Evolutionary conservation across 2,329 filamentous ascomycete species (phyloP).

Genomic region (Fusarium devonianum): DNA sequence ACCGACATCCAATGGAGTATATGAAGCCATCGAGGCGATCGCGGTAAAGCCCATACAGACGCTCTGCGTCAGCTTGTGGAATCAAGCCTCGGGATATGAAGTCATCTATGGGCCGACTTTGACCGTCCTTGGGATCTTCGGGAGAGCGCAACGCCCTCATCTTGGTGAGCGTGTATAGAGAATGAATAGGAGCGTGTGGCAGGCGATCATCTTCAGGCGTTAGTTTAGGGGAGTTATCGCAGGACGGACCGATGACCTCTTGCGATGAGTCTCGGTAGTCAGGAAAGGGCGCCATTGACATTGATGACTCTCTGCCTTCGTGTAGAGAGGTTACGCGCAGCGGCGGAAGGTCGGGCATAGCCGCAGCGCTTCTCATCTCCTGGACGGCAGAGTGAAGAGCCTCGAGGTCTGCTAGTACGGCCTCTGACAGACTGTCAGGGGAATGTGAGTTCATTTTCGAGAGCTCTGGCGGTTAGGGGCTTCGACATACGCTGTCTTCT

Average conservation of each 20-base stretch:
- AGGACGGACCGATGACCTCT: slow-evolving; percentile 15
- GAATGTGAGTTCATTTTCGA: neutral
- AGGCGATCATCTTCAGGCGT: slow-evolving; percentile 42
- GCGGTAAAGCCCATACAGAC: slow-evolving; percentile 58
- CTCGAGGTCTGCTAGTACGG: slow-evolving; percentile 17
- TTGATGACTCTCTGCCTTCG: neutral
- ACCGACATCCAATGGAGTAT: slow-evolving; percentile 57
- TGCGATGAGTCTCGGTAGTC: slow-evolving; percentile 32
- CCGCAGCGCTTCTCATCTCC: slow-evolving; percentile 7
- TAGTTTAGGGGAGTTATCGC: slow-evolving; percentile 27
- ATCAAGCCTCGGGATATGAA: slow-evolving; percentile 50
- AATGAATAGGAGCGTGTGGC: slow-evolving; percentile 46
- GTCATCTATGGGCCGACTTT: slow-evolving; percentile 31
- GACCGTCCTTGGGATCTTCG: slow-evolving; percentile 19
- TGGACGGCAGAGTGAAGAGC: slow-evolving; percentile 3
- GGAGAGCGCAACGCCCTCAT: slow-evolving; percentile 44
- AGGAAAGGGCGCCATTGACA: neutral
- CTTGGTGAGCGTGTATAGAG: slow-evolving; percentile 46
- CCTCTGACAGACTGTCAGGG: slow-evolving; percentile 6
- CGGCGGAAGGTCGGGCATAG: slow-evolving; percentile 6
- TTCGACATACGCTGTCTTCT: slow-evolving; percentile 46
- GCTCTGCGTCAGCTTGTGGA: slow-evolving; percentile 54
- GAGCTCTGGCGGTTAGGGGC: neutral
- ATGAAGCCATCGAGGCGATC: slow-evolving; percentile 58
- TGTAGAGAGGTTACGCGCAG: slow-evolving; percentile 1